Percentiles rank a stretch among this genome's conserved stretches.
Evolutionary conservation across 108 stramenopile species (phyloP).

Genomic region (Nannochloropsis salina): DNA sequence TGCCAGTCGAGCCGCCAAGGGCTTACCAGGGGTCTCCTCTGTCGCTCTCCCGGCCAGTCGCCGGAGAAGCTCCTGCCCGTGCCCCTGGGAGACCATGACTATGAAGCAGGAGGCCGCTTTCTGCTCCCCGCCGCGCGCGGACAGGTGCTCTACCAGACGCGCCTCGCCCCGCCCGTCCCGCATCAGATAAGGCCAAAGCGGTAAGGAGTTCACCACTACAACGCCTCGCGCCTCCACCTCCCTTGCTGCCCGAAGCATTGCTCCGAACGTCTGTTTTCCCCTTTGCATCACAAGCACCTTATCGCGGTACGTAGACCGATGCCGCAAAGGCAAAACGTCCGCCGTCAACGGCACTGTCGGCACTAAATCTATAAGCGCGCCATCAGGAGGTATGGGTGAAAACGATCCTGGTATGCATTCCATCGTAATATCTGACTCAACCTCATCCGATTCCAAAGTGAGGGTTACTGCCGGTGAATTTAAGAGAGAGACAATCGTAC

Average conservation of each 20-base stretch:
- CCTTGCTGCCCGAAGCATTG: neutral
- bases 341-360: neutral
- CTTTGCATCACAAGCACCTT: constrained; percentile 13
- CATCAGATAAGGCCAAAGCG: neutral
- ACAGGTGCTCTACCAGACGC: neutral
- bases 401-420: neutral
- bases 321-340: neutral
- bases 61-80: neutral
- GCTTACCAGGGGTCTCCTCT: neutral
- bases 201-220: neutral
- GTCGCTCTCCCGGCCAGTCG: neutral
- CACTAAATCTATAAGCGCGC: neutral
- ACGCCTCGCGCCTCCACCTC: neutral
- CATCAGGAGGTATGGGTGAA: neutral
- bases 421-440: neutral
- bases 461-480: neutral
- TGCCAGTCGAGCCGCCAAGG: neutral
- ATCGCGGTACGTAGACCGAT: neutral
- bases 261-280: neutral
- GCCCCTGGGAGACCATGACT: neutral
- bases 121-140: neutral
- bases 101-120: neutral
- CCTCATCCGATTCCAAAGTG: neutral
- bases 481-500: neutral
- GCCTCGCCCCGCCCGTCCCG: constrained; percentile 3